Percentiles rank a stretch among this genome's conserved stretches.
Evolutionary conservation across 2,329 filamentous ascomycete genomes (phyloP).

Genomic region (Xylariaceae sp.): DNA sequence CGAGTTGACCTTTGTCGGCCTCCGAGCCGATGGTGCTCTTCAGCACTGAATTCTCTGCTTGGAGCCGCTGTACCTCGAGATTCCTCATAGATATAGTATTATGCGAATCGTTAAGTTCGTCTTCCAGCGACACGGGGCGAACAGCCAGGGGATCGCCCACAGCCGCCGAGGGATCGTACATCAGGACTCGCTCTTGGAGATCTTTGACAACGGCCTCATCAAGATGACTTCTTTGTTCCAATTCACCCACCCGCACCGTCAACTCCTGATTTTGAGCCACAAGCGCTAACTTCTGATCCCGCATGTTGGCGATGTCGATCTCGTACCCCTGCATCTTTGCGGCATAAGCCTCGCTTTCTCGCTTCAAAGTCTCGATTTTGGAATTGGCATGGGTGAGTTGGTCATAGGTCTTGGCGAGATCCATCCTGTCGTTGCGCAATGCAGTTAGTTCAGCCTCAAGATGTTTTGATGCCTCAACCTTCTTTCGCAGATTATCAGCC

Average conservation of each 20-base stretch:
- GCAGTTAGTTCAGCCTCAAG: constrained; percentile 54
- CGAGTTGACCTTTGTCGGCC: constrained; percentile 51
- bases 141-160: constrained; percentile 36
- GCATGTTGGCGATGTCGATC: constrained; percentile 39
- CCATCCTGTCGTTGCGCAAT: constrained; percentile 52
- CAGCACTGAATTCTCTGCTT: constrained; percentile 58
- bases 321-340: constrained; percentile 36
- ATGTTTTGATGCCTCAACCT: constrained; percentile 54
- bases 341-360: constrained; percentile 33
- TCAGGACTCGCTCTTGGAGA: constrained; percentile 54
- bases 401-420: constrained; percentile 44
- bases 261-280: constrained; percentile 45
- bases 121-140: constrained; percentile 45
- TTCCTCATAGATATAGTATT: constrained; percentile 41
- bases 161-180: constrained; percentile 31
- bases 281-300: constrained; percentile 42
- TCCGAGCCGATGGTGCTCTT: constrained; percentile 51
- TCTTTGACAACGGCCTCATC: constrained; percentile 54
- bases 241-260: constrained; percentile 34
- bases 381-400: constrained; percentile 34
- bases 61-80: constrained; percentile 54
- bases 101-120: constrained; percentile 53
- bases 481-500: constrained; percentile 59
- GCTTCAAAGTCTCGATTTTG: constrained; percentile 35
- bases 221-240: constrained; percentile 30